Conservation (phyloP, 345 rosid species). For the Corymbia maculata region DNA sequence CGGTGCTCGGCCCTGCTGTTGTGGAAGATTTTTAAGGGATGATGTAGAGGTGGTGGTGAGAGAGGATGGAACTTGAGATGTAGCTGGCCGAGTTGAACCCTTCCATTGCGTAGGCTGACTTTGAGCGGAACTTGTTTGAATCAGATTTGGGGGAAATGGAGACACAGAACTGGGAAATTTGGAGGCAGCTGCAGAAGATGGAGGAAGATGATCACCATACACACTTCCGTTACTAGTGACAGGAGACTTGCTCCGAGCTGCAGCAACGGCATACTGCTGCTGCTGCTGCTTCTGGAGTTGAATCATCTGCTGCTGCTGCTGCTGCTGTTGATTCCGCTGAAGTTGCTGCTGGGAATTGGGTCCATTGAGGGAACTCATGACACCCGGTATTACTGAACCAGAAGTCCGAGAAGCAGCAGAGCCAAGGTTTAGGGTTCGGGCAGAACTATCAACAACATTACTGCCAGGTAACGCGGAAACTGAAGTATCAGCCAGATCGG, state of each 20-base stretch:
- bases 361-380: conserved; percentile 13
- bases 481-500: conserved; percentile 47
- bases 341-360: conserved; percentile 11
- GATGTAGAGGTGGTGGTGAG: conserved; percentile 38
- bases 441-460: conserved; percentile 71
- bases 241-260: conserved; percentile 58
- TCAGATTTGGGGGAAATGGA: conserved; percentile 61
- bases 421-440: conserved; percentile 48
- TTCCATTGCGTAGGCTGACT: conserved; percentile 86
- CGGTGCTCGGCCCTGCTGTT: conserved; percentile 64
- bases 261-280: conserved; percentile 48
- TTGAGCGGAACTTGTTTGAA: conserved; percentile 52
- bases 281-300: conserved; percentile 72
- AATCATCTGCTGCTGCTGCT: conserved; percentile 24
- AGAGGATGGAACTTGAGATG: conserved; percentile 48
- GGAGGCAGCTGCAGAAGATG: conserved; percentile 38
- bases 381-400: conserved; percentile 31
- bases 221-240: conserved; percentile 52
- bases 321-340: conserved; percentile 14
- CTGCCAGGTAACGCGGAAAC: conserved; percentile 44
- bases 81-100: conserved; percentile 44
- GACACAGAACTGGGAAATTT: conserved; percentile 54
- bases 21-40: conserved; percentile 44
- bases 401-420: conserved; percentile 39
- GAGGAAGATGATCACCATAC: conserved; percentile 50